Conservation (phyloP, 164 flowering plant species). For the Vitis vinifera region DNA sequence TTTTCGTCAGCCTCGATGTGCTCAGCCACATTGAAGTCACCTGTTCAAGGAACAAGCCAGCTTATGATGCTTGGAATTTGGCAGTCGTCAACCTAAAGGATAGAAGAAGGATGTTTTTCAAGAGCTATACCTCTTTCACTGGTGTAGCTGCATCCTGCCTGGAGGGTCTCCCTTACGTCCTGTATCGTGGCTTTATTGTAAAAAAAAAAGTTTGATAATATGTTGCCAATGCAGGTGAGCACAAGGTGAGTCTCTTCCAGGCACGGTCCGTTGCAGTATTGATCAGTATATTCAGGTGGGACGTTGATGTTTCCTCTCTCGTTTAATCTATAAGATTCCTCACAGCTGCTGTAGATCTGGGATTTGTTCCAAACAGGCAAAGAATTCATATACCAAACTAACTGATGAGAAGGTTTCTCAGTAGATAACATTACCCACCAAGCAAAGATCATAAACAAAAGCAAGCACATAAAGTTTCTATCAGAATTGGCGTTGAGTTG, state of each 20-base stretch:
- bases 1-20: constrained; percentile 42
- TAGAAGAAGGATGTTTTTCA: background rate
- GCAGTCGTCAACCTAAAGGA: constrained; percentile 3
- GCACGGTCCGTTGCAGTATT: constrained; percentile 81
- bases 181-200: constrained; percentile 63
- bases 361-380: background rate
- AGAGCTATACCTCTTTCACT: constrained; percentile 50
- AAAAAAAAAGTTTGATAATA: constrained; percentile 52
- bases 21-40: constrained; percentile 70
- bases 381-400: too few species aligned
- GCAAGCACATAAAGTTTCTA: too few species aligned
- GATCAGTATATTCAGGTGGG: constrained; percentile 48
- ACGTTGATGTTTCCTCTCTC: constrained; percentile 60
- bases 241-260: constrained; percentile 66
- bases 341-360: constrained; percentile 73
- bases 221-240: constrained; percentile 58
- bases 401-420: too few species aligned
- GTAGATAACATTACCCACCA: too few species aligned
- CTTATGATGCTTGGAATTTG: background rate
- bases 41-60: constrained; percentile 28
- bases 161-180: constrained; percentile 55
- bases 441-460: too few species aligned
- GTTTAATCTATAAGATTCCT: constrained; percentile 61
- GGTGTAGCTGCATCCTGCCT: constrained; percentile 65
- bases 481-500: too few species aligned